These are phyloP conservation scores for Fusarium nanum DNA, from an alignment of 2,329 filamentous ascomycete species.

Conservation along the genomic window DNA sequence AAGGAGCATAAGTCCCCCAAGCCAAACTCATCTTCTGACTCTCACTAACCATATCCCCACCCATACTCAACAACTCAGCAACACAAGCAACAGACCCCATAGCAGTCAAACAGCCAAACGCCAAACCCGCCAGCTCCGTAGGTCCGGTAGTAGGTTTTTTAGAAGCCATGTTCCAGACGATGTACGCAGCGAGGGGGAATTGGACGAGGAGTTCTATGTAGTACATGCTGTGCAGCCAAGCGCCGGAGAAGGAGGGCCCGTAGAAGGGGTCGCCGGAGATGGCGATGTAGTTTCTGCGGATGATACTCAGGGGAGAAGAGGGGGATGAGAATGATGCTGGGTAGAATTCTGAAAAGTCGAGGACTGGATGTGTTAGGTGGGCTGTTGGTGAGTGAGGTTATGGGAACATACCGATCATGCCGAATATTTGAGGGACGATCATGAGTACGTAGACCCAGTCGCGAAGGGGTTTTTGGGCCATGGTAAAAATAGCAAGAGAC, in stretches of 20 bases:
- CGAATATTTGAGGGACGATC: slow-evolving; percentile 50
- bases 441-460: slow-evolving; percentile 54
- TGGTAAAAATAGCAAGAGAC: not conserved
- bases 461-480: slow-evolving; percentile 46
- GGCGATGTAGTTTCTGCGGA: slow-evolving; percentile 61
- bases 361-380: slow-evolving; percentile 53
- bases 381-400: not conserved
- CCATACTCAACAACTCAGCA: slow-evolving; percentile 63
- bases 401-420: slow-evolving; percentile 52
- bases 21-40: slow-evolving; percentile 60
- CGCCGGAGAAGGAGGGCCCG: slow-evolving; percentile 52
- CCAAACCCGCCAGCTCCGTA: slow-evolving; percentile 63
- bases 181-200: slow-evolving; percentile 63
- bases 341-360: slow-evolving; percentile 67
- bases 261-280: slow-evolving; percentile 67
- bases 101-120: slow-evolving; percentile 63
- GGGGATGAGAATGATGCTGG: slow-evolving; percentile 58
- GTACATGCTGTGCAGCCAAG: slow-evolving; percentile 65
- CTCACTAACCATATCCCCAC: slow-evolving; percentile 56
- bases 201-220: slow-evolving; percentile 63
- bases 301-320: slow-evolving; percentile 58
- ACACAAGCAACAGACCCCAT: slow-evolving; percentile 65
- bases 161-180: slow-evolving; percentile 55
- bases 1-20: slow-evolving; percentile 64
- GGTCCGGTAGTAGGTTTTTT: slow-evolving; percentile 51